Conservation (phyloP, 2,329 filamentous ascomycete species). For the Waltergamsia citrina region DNA sequence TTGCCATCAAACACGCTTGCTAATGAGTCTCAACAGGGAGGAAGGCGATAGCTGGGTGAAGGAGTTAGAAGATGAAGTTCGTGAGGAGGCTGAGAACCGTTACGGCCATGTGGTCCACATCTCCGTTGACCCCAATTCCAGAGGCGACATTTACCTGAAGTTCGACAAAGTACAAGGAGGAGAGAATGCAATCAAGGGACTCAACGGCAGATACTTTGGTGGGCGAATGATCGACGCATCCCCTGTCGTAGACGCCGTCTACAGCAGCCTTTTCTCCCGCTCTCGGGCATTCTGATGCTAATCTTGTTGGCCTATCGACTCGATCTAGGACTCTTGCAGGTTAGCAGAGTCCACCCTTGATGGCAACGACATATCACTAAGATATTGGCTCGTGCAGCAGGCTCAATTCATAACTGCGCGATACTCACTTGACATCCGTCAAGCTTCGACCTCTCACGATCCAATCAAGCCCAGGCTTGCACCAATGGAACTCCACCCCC, state of each 20-base stretch:
- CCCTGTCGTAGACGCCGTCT: conserved; percentile 96
- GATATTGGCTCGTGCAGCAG: neutral
- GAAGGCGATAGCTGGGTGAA: conserved; percentile 83
- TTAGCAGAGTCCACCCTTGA: conserved; percentile 13
- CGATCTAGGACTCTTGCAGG: conserved; percentile 38
- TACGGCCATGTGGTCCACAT: conserved; percentile 98
- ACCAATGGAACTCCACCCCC: too few relatives aligned
- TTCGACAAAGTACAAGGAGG: conserved; percentile 93
- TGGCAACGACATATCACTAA: neutral
- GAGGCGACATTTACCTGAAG: conserved; percentile 96
- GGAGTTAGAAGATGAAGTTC: conserved; percentile 88
- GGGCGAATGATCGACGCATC: conserved; percentile 87
- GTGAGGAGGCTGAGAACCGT: conserved; percentile 84
- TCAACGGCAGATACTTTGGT: conserved; percentile 95
- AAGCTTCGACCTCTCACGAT: neutral
- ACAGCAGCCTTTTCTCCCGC: conserved; percentile 90
- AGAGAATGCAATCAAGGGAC: conserved; percentile 94
- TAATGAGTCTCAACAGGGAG: conserved; percentile 51
- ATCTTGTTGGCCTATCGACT: conserved; percentile 39
- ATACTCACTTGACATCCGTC: neutral
- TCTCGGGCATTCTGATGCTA: conserved; percentile 70
- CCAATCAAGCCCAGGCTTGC: too few relatives aligned
- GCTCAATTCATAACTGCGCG: neutral
- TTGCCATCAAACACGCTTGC: conserved; percentile 6
- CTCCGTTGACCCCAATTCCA: conserved; percentile 82